These are phyloP conservation scores for Urtica urens DNA, from an alignment of 306 rosid species.

Conservation along the genomic window DNA sequence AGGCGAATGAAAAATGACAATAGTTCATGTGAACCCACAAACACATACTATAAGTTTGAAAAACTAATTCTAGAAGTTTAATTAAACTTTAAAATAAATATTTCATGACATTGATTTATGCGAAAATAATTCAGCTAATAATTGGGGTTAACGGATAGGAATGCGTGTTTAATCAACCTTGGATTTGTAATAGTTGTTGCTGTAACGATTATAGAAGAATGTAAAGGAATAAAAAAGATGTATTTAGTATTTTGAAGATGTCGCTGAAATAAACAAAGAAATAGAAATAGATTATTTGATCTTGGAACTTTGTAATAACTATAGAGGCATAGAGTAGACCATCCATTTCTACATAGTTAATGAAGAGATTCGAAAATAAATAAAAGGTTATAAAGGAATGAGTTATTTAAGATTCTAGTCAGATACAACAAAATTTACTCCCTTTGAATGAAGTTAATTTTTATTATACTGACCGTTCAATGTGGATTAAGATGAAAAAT, in stretches of 20 bases:
- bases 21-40: neutral
- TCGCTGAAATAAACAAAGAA: slow-evolving; percentile 8
- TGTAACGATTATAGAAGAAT: neutral
- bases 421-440: too few species aligned
- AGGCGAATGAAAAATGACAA: neutral
- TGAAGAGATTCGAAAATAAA: too few species aligned
- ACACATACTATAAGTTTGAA: neutral
- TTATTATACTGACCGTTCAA: too few species aligned
- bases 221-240: too few species aligned
- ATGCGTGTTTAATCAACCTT: slow-evolving; percentile 14
- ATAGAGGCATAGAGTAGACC: neutral
- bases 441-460: too few species aligned
- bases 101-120: neutral
- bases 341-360: slow-evolving; percentile 3
- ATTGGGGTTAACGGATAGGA: slow-evolving; percentile 21
- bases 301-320: neutral
- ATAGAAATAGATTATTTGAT: neutral
- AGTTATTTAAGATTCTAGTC: too few species aligned
- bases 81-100: neutral
- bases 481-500: too few species aligned
- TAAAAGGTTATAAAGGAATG: too few species aligned
- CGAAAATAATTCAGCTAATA: slow-evolving; percentile 1
- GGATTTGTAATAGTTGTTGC: slow-evolving; percentile 13
- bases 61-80: neutral
- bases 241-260: neutral